Conservation (phyloP, 228 moss, liverwort and hornwort genomes). For the Sphagnum magellanicum region DNA sequence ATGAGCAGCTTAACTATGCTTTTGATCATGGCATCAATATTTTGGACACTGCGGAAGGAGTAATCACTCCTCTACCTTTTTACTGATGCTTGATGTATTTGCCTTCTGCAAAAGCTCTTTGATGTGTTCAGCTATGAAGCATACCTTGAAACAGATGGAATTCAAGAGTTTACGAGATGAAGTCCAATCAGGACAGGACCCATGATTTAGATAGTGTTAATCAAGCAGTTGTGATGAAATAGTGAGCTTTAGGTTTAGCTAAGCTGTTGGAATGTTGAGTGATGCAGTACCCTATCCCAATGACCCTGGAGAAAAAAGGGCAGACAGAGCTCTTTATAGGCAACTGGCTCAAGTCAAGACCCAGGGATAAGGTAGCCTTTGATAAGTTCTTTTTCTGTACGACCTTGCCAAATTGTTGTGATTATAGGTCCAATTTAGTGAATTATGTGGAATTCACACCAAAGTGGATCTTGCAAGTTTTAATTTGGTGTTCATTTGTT, state of each 20-base stretch:
- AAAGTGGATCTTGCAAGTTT: too few species aligned
- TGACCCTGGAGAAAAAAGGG: constrained; percentile 38
- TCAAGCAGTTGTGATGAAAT: too few species aligned
- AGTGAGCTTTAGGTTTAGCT: too few species aligned
- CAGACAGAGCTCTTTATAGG: constrained; percentile 63
- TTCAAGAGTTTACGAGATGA: too few species aligned
- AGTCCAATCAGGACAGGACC: too few species aligned
- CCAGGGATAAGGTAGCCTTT: constrained; percentile 69
- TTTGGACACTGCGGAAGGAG: constrained; percentile 72
- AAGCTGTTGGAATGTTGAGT: not conserved
- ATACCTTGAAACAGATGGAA: too few species aligned
- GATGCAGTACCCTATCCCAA: constrained; percentile 80
- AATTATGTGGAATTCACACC: too few species aligned
- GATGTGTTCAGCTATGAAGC: not conserved
- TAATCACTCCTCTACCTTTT: constrained; percentile 18
- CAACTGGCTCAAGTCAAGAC: constrained; percentile 75
- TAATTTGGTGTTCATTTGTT: too few species aligned
- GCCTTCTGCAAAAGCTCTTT: not conserved
- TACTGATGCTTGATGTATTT: not conserved
- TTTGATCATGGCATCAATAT: constrained; percentile 89
- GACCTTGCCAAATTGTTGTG: too few species aligned
- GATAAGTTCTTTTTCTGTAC: not conserved
- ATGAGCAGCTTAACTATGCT: constrained; percentile 83
- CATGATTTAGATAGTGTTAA: too few species aligned
- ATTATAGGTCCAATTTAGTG: too few species aligned